Percentiles rank a stretch among this genome's conserved stretches.
Conservation (phyloP, 345 rosid genomes). For the Boechera stricta region DNA sequence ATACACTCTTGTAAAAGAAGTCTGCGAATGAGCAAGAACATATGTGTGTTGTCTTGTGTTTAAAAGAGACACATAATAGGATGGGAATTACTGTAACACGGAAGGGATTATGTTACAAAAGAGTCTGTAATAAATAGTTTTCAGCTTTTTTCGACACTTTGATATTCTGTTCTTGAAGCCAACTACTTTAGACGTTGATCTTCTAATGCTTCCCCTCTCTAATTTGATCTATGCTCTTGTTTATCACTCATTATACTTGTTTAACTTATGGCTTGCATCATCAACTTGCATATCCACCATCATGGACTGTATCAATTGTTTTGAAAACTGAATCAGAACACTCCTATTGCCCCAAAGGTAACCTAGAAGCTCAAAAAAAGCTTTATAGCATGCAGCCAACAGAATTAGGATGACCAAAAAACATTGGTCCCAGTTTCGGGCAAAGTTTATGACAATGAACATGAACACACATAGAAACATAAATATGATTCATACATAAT, state of each 20-base stretch:
- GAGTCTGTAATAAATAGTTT: constrained; percentile 29
- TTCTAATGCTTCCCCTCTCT: neutral
- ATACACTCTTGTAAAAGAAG: constrained; percentile 32
- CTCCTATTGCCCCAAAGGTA: neutral
- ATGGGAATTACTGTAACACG: neutral
- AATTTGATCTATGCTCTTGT: neutral
- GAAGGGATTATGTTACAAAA: constrained; percentile 14
- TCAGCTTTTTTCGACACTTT: neutral
- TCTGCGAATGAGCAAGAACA: constrained; percentile 29
- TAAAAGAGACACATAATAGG: neutral
- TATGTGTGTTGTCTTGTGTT: constrained; percentile 35
- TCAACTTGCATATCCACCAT: neutral
- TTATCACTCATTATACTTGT: neutral
- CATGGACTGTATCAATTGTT: neutral
- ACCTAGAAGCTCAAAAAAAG: constrained; percentile 18
- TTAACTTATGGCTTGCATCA: constrained; percentile 9
- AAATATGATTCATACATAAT: constrained; percentile 33
- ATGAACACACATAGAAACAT: constrained; percentile 5
- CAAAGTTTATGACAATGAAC: constrained; percentile 4
- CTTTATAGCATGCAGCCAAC: constrained; percentile 4
- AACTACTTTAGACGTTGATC: neutral
- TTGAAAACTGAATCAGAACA: neutral
- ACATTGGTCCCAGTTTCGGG: constrained; percentile 22
- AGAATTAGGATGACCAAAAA: constrained; percentile 5
- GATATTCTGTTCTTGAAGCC: constrained; percentile 15